A percentile compares a stretch with the other conserved stretches of the same genome.
Evolutionary conservation across 768 basidiomycete genomes (phyloP).

Genomic region (Rhodotorula paludigena): DNA sequence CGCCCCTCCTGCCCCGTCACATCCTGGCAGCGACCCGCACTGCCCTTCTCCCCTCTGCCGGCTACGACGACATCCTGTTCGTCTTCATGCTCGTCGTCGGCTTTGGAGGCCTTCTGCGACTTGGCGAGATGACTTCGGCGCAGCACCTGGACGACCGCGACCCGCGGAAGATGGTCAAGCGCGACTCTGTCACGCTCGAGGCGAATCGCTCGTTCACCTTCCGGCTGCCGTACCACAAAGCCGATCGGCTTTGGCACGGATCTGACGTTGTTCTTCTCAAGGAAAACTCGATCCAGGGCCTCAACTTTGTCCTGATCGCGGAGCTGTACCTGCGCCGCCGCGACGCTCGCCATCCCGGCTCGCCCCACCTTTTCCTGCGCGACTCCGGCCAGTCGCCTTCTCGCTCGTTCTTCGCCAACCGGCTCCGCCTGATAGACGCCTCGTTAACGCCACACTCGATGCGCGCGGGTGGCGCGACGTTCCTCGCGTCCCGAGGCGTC

Average conservation of each 20-base stretch:
- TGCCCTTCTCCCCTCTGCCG: background rate
- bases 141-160: background rate
- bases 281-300: background rate
- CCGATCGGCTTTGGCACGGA: background rate
- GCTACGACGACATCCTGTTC: background rate
- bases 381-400: background rate
- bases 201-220: background rate
- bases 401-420: background rate
- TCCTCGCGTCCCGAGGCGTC: background rate
- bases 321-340: background rate
- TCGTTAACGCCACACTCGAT: background rate
- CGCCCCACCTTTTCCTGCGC: background rate
- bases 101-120: background rate
- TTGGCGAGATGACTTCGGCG: background rate
- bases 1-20: background rate
- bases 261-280: background rate
- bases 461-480: background rate
- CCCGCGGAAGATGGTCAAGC: background rate
- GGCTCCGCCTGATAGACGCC: background rate
- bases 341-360: background rate
- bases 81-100: background rate
- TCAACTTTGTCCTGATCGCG: background rate
- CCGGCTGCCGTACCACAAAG: background rate
- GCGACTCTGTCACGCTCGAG: background rate
- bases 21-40: background rate